These are phyloP conservation scores for Arxiozyma slooffiae DNA, from an alignment of 1,139 yeast genomes.

Conservation along the genomic window DNA sequence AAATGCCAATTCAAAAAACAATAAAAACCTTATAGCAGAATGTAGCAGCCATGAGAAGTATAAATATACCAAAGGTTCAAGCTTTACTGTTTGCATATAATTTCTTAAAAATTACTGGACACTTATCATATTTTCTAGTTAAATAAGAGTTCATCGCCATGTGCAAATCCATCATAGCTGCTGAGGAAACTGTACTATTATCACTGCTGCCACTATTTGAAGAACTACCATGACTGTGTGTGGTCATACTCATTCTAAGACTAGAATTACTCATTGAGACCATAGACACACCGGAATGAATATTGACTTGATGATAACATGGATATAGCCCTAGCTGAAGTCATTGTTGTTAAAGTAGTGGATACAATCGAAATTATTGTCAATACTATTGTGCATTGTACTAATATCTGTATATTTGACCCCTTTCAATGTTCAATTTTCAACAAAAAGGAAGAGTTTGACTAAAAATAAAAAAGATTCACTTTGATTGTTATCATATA, in stretches of 20 bases:
- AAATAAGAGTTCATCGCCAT: constrained; percentile 50
- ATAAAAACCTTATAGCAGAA: constrained; percentile 49
- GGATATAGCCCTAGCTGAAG: background rate
- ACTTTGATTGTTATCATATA: too few species aligned
- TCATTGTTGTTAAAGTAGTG: background rate
- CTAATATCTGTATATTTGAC: too few species aligned
- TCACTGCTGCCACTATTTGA: background rate
- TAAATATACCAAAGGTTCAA: constrained; percentile 63
- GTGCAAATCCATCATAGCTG: constrained; percentile 11
- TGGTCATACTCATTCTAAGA: background rate
- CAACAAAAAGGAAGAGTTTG: background rate
- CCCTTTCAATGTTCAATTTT: background rate
- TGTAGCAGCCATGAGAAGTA: constrained; percentile 47
- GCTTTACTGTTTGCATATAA: constrained; percentile 46
- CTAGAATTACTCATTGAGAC: background rate
- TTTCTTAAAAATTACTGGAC: constrained; percentile 52
- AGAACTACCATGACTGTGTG: too few species aligned
- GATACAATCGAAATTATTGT: background rate
- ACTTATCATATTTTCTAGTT: constrained; percentile 40
- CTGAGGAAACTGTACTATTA: background rate
- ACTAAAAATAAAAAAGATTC: too few species aligned
- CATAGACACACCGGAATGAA: background rate
- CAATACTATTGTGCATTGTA: background rate
- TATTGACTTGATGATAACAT: background rate
- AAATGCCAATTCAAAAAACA: constrained; percentile 51